Evolutionary conservation across 805 yeast genomes (phyloP).

Genomic region (Kodamaea kakaduensis): DNA sequence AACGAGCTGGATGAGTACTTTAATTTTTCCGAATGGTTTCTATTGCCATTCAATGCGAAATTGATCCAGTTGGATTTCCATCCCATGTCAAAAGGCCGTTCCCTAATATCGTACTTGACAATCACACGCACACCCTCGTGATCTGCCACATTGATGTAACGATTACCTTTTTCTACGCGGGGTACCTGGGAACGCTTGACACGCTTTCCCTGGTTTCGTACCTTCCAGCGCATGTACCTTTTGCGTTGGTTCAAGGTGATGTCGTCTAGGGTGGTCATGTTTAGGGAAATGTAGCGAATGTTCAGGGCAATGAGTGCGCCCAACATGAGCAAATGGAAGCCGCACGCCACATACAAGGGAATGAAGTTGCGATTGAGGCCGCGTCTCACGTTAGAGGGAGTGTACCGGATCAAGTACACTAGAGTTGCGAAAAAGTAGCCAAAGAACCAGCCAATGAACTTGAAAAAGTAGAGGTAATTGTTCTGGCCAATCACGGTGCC

Average conservation of each 20-base stretch:
- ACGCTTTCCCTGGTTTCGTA: constrained; percentile 9
- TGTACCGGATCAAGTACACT: constrained; percentile 22
- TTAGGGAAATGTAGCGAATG: constrained; percentile 39
- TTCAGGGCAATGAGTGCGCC: constrained; percentile 42
- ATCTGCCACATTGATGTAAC: constrained; percentile 42
- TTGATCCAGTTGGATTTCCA: constrained; percentile 33
- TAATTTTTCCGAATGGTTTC: constrained; percentile 14
- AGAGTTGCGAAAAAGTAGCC: constrained; percentile 30
- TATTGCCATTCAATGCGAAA: constrained; percentile 24
- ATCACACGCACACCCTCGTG: constrained; percentile 32
- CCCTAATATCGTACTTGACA: constrained; percentile 27
- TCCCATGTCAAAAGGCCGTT: constrained; percentile 38
- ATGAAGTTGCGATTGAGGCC: constrained; percentile 47
- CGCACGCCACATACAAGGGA: constrained; percentile 41
- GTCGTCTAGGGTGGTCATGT: constrained; percentile 60
- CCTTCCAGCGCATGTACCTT: constrained; percentile 25
- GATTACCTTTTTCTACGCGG: constrained; percentile 27
- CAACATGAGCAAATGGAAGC: constrained; percentile 45
- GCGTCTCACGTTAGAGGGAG: constrained; percentile 19
- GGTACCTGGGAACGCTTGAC: constrained; percentile 14
- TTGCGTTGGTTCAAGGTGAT: constrained; percentile 33
- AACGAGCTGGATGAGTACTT: constrained; percentile 12
- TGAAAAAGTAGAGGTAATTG: constrained; percentile 60
- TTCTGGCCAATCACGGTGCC: constrained; percentile 67
- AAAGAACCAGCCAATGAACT: constrained; percentile 41